These are phyloP conservation scores for Sarocladium oryzae DNA, from an alignment of 2,329 filamentous ascomycete genomes.

Conservation along the genomic window DNA sequence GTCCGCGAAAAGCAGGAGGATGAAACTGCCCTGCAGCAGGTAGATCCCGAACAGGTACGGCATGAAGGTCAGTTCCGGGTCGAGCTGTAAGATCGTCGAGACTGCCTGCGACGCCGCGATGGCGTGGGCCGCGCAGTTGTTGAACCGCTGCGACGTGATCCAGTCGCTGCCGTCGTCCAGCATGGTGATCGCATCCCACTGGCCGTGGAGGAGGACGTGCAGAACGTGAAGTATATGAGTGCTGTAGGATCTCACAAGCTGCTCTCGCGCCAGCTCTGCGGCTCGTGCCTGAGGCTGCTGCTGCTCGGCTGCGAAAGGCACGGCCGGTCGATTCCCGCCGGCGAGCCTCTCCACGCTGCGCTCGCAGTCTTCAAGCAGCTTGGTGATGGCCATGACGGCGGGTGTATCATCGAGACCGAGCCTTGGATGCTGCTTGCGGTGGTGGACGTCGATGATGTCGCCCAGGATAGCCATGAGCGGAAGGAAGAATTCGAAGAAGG, in stretches of 20 bases:
- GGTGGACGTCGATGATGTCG: constrained; percentile 42
- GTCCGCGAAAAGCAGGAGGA: constrained; percentile 42
- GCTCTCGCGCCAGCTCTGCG: constrained; percentile 23
- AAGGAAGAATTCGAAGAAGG: constrained; percentile 44
- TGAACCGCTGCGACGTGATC: constrained; percentile 39
- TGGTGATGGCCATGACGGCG: constrained; percentile 27
- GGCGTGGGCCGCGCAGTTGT: constrained; percentile 38
- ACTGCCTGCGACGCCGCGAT: constrained; percentile 40
- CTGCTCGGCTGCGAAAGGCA: background rate
- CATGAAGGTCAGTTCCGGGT: constrained; percentile 45
- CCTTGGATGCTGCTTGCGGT: constrained; percentile 34
- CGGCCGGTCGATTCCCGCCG: background rate
- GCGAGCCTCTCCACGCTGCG: constrained; percentile 27
- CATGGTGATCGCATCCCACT: constrained; percentile 44
- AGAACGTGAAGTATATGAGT: constrained; percentile 42
- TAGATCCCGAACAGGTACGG: constrained; percentile 48
- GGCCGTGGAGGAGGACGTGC: constrained; percentile 40
- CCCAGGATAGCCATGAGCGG: constrained; percentile 43
- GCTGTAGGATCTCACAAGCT: constrained; percentile 39
- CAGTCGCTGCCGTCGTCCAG: constrained; percentile 42
- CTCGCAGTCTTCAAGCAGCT: constrained; percentile 31
- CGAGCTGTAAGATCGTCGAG: constrained; percentile 37
- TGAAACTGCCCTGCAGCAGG: constrained; percentile 43
- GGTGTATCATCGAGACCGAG: constrained; percentile 29
- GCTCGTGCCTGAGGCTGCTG: constrained; percentile 5